phyloP scores from a whole-genome alignment of 1,284 basidiomycete species.

The Xerocomus amazonicus region DNA sequence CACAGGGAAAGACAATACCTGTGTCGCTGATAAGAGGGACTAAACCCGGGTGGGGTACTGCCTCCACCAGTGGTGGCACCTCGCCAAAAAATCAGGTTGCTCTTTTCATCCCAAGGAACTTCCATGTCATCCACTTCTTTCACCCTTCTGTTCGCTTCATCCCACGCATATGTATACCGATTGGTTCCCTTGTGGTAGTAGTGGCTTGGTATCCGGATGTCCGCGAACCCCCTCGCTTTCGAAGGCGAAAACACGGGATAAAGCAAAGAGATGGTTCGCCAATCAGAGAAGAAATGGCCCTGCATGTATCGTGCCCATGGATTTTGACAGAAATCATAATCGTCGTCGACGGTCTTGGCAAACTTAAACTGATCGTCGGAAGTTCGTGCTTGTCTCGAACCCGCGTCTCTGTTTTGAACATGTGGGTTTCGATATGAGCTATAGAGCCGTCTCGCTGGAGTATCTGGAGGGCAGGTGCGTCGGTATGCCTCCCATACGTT shows the following conservation, averaged over 20 bases:
- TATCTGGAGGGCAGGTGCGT: slow-evolving; percentile 77
- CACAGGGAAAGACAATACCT: slow-evolving; percentile 42
- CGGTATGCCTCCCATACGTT: slow-evolving; percentile 91
- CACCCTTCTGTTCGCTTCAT: slow-evolving; percentile 64
- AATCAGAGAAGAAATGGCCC: slow-evolving; percentile 94
- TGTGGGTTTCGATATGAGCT: slow-evolving; percentile 55
- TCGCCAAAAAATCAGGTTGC: slow-evolving; percentile 75
- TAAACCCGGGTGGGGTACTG: slow-evolving; percentile 79
- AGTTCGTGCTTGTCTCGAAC: slow-evolving; percentile 14
- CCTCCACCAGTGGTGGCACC: slow-evolving; percentile 93
- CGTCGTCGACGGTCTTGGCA: slow-evolving; percentile 52
- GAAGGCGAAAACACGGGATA: slow-evolving; percentile 92
- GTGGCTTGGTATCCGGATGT: slow-evolving; percentile 90
- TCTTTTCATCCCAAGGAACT: slow-evolving; percentile 76
- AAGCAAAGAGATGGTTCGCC: slow-evolving; percentile 81
- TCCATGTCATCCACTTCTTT: slow-evolving; percentile 80
- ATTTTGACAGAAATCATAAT: slow-evolving; percentile 73
- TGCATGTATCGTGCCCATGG: slow-evolving; percentile 84
- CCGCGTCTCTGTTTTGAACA: slow-evolving; percentile 13
- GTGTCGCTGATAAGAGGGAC: slow-evolving; percentile 85
- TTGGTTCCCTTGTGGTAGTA: slow-evolving; percentile 86
- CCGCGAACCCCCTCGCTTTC: slow-evolving; percentile 76
- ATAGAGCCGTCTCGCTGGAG: slow-evolving; percentile 78
- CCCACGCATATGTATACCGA: slow-evolving; percentile 89
- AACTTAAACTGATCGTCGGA: slow-evolving; percentile 60